These are phyloP conservation scores for Globisporangium viniferum DNA, from an alignment of 352 stramenopile genomes.

Conservation along the genomic window DNA sequence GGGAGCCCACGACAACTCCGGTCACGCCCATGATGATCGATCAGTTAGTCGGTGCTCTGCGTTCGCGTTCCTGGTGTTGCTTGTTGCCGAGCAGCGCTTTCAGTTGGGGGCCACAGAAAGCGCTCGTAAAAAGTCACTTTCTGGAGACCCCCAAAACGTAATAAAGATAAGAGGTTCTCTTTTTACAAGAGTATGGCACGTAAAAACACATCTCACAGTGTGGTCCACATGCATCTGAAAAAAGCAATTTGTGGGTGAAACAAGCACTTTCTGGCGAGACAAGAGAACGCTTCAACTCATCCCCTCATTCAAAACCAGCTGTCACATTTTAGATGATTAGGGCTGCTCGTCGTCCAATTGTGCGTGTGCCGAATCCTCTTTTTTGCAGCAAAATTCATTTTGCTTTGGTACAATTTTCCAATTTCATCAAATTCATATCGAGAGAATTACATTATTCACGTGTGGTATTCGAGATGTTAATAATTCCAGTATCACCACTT, in stretches of 20 bases:
- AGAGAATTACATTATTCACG: no score
- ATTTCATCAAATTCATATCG: no score
- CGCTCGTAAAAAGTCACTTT: constrained; percentile 3
- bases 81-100: constrained; percentile 6
- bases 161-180: background rate
- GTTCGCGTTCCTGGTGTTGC: constrained; percentile 8
- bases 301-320: no score
- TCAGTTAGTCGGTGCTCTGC: background rate
- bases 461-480: no score
- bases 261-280: background rate
- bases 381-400: no score
- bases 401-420: no score
- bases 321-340: no score
- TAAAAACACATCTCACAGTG: background rate
- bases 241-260: background rate
- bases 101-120: constrained; percentile 11
- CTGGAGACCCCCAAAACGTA: background rate
- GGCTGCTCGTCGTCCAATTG: no score
- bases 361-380: no score
- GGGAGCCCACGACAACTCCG: constrained; percentile 59
- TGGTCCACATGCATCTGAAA: background rate
- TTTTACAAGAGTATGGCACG: background rate
- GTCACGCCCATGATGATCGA: constrained; percentile 58
- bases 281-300: no score
- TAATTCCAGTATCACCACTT: no score